phyloP scores from a whole-genome alignment of 108 stramenopile species.

The Skeletonema costatum region DNA sequence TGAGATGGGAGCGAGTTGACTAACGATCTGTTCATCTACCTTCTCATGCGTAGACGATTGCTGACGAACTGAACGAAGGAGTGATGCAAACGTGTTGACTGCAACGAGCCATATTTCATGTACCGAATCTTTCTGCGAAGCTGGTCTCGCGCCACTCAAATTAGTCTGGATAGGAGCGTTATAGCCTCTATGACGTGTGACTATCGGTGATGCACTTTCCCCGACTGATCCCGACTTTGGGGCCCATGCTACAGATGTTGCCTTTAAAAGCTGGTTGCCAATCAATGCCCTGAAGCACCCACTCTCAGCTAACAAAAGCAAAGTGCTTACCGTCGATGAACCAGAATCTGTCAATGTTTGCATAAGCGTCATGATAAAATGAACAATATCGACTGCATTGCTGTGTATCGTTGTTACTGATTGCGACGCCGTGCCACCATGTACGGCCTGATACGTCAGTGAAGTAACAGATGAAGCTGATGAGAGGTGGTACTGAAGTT shows the following conservation, averaged over 20 bases:
- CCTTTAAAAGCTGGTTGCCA: conserved; percentile 37
- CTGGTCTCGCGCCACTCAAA: neutral
- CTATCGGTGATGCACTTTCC: neutral
- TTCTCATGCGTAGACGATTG: conserved; percentile 21
- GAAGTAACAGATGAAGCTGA: conserved; percentile 36
- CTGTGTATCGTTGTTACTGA: conserved; percentile 21
- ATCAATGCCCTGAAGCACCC: conserved; percentile 25
- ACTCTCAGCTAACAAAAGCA: conserved; percentile 28
- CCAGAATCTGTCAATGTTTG: conserved; percentile 32
- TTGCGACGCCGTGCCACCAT: conserved; percentile 16
- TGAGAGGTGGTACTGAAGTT: conserved; percentile 20
- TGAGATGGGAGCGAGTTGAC: conserved; percentile 20
- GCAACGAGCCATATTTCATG: conserved; percentile 40
- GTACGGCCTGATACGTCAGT: conserved; percentile 28
- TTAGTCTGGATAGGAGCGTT: neutral
- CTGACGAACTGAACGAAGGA: conserved; percentile 27
- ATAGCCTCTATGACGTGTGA: conserved; percentile 34
- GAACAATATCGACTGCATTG: conserved; percentile 33
- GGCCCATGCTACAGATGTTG: conserved; percentile 16
- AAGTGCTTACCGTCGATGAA: conserved; percentile 19
- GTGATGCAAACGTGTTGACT: conserved; percentile 27
- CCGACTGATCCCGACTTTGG: neutral
- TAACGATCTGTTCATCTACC: conserved; percentile 24
- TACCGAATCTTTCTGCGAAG: conserved; percentile 26
- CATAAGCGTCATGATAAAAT: conserved; percentile 18